Evolutionary conservation across 208 protist genomes (phyloP).

Genomic region (Acanthamoeba healyi): DNA sequence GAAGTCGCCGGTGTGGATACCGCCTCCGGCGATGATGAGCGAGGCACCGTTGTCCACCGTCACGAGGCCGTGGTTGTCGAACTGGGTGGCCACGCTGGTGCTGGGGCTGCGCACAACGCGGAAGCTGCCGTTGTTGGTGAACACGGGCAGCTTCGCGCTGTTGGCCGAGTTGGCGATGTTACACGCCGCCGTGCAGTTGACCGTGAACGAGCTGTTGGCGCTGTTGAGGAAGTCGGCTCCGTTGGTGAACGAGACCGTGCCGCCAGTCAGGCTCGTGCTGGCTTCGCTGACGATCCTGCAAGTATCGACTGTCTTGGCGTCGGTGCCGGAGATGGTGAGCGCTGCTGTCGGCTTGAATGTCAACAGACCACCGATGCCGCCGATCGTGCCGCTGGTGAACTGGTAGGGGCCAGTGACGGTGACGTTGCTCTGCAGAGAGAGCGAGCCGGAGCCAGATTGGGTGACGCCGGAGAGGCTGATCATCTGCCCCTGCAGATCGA

Average conservation of each 20-base stretch:
- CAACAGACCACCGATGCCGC: background rate
- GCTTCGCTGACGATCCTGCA: background rate
- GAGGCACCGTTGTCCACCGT: slow-evolving; percentile 8
- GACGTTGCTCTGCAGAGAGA: slow-evolving; percentile 49
- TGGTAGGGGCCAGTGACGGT: background rate
- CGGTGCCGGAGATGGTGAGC: slow-evolving; percentile 18
- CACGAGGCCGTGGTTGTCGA: slow-evolving; percentile 69
- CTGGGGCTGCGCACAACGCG: slow-evolving; percentile 22
- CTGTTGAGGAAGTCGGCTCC: slow-evolving; percentile 48
- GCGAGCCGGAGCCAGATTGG: slow-evolving; percentile 23
- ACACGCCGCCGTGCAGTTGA: slow-evolving; percentile 39
- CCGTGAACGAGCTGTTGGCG: background rate
- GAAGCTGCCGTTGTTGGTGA: slow-evolving; percentile 46
- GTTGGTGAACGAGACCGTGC: slow-evolving; percentile 3
- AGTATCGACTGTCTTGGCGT: slow-evolving; percentile 19
- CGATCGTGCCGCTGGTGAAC: slow-evolving; percentile 22
- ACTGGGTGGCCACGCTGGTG: slow-evolving; percentile 36
- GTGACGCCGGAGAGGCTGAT: slow-evolving; percentile 16
- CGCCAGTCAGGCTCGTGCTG: slow-evolving; percentile 1
- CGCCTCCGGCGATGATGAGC: slow-evolving; percentile 34
- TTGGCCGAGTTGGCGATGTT: background rate
- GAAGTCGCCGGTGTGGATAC: slow-evolving; percentile 70
- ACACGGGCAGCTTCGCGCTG: slow-evolving; percentile 31
- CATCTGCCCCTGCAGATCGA: slow-evolving; percentile 70
- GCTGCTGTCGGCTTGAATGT: background rate